A percentile compares a stretch with the other conserved stretches of the same genome.
Evolutionary conservation across 2,329 filamentous ascomycete genomes (phyloP).

Genomic region (Atkinsonella hypoxylon): DNA sequence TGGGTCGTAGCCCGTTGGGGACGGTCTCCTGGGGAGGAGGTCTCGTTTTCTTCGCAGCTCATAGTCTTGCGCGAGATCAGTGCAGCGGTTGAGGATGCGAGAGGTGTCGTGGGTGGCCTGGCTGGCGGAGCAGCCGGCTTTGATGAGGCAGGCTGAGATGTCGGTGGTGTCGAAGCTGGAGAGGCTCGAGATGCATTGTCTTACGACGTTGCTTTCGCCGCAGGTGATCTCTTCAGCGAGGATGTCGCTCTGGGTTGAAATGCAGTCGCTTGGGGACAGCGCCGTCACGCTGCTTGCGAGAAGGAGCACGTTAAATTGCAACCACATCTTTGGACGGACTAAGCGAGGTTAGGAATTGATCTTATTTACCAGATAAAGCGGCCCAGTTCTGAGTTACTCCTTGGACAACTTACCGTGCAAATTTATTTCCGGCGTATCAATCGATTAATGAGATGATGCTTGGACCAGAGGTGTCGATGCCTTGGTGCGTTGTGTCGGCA

Average conservation of each 20-base stretch:
- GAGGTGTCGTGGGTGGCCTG: slow-evolving; percentile 19
- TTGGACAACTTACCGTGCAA: too few relatives aligned
- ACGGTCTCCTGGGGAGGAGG: not conserved
- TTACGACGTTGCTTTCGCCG: slow-evolving; percentile 29
- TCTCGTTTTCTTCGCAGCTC: slow-evolving; percentile 18
- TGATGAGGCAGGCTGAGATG: slow-evolving; percentile 26
- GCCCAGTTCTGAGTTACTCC: too few relatives aligned
- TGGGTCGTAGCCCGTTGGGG: not conserved
- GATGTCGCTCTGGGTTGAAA: slow-evolving; percentile 24
- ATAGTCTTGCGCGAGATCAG: slow-evolving; percentile 13
- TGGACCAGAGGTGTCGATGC: too few relatives aligned
- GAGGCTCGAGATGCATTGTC: slow-evolving; percentile 28
- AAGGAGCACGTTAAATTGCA: slow-evolving; percentile 13
- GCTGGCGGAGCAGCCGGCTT: slow-evolving; percentile 22
- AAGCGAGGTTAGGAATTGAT: not conserved
- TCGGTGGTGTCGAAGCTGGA: slow-evolving; percentile 18
- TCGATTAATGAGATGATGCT: too few relatives aligned
- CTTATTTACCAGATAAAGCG: not conserved
- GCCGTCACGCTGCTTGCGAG: slow-evolving; percentile 22
- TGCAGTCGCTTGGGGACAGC: slow-evolving; percentile 24
- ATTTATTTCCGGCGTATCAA: too few relatives aligned
- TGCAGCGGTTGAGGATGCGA: slow-evolving; percentile 20
- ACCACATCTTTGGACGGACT: not conserved
- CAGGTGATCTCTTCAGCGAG: slow-evolving; percentile 29
- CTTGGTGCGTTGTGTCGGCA: too few relatives aligned